Conservation (phyloP, 371 early-diverging fungal genomes). For the Rhizomucor pusillus region DNA sequence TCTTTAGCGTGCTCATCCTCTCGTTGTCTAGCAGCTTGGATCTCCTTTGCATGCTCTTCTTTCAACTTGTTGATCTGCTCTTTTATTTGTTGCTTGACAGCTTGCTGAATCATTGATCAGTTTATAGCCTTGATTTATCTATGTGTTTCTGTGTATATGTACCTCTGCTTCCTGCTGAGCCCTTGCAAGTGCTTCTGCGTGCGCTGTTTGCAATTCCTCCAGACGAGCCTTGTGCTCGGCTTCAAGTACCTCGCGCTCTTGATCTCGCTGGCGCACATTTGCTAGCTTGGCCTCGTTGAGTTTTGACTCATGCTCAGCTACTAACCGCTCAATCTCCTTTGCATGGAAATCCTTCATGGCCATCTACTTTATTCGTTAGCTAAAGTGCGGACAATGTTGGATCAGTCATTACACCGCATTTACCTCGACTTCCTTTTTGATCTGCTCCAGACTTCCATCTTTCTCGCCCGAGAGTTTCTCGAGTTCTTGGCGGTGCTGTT, state of each 20-base stretch:
- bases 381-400: not conserved
- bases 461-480: conserved; percentile 16
- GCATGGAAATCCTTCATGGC: conserved; percentile 26
- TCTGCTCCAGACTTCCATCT: conserved; percentile 23
- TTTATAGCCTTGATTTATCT: not conserved
- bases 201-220: conserved; percentile 14
- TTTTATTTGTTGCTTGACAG: not conserved
- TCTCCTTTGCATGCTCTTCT: not conserved
- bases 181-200: conserved; percentile 4
- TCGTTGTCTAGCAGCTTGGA: conserved; percentile 5
- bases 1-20: conserved; percentile 6
- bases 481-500: conserved; percentile 25
- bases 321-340: conserved; percentile 13
- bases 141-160: not conserved
- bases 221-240: conserved; percentile 1
- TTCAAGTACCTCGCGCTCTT: conserved; percentile 13
- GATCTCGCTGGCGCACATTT: conserved; percentile 9
- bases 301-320: conserved; percentile 16
- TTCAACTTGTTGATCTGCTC: not conserved
- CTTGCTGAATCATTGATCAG: not conserved
- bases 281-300: conserved; percentile 18
- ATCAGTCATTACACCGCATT: not conserved
- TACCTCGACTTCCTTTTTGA: conserved; percentile 37
- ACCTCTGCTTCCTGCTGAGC: not conserved
- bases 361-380: not conserved